Evolutionary conservation across 2,329 filamentous ascomycete genomes (phyloP).

Genomic region (Fusarium sororula): DNA sequence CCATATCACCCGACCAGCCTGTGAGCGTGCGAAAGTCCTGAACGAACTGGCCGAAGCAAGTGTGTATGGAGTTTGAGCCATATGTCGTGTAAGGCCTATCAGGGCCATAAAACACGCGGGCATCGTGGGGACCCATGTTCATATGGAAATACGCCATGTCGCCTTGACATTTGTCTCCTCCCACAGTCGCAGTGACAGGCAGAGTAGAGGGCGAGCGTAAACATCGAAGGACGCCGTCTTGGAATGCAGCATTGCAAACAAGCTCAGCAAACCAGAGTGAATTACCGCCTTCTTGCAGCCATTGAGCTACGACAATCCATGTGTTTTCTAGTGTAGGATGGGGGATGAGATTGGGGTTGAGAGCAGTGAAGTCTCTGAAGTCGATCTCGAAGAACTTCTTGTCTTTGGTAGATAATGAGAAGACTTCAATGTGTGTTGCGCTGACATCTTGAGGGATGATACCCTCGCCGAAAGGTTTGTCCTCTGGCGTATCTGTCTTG

Average conservation of each 20-base stretch:
- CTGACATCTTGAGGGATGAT: background rate
- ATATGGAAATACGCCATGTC: conserved; percentile 53
- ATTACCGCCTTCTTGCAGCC: conserved; percentile 40
- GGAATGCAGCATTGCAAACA: conserved; percentile 60
- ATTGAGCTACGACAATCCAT: conserved; percentile 63
- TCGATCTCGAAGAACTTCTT: conserved; percentile 59
- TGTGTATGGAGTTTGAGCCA: conserved; percentile 63
- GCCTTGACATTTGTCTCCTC: conserved; percentile 55
- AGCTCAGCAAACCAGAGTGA: conserved; percentile 54
- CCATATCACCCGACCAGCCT: conserved; percentile 51
- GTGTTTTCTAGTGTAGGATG: conserved; percentile 58
- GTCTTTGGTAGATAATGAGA: conserved; percentile 57
- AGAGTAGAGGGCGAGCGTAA: conserved; percentile 51
- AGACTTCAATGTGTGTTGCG: conserved; percentile 50
- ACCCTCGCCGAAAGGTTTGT: background rate
- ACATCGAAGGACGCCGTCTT: conserved; percentile 54
- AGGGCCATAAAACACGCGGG: conserved; percentile 65
- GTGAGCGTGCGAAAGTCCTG: conserved; percentile 62
- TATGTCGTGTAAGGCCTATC: conserved; percentile 60
- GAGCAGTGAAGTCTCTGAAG: conserved; percentile 53
- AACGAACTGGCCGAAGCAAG: conserved; percentile 67
- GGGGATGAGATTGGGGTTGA: conserved; percentile 67
- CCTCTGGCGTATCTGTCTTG: background rate
- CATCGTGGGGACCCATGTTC: conserved; percentile 65
- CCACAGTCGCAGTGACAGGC: conserved; percentile 57